A percentile compares a stretch with the other conserved stretches of the same genome.
phyloP scores from a whole-genome alignment of 1,284 basidiomycete species.

The Phylloboletellus chloephorus region DNA sequence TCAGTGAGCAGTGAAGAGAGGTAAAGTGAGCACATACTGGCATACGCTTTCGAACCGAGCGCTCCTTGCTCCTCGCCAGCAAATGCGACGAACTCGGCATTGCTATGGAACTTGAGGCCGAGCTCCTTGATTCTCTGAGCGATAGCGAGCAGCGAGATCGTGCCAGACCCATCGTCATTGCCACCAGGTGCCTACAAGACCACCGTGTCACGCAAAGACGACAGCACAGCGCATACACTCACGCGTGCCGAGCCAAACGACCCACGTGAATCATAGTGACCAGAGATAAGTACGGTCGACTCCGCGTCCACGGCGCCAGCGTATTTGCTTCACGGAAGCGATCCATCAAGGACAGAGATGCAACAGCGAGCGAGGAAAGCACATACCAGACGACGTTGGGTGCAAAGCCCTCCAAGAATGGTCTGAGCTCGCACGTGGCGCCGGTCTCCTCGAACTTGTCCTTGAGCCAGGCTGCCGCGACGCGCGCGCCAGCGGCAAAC shows the following conservation, averaged over 20 bases:
- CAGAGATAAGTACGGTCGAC: slow-evolving; percentile 67
- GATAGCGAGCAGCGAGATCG: slow-evolving; percentile 68
- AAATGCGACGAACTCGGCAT: slow-evolving; percentile 66
- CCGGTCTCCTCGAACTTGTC: slow-evolving; percentile 65
- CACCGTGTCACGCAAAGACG: neutral
- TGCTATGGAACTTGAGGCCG: slow-evolving; percentile 57
- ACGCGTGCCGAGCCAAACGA: slow-evolving; percentile 59
- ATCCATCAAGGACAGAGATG: neutral
- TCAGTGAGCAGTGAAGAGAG: neutral
- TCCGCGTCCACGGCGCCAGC: slow-evolving; percentile 37
- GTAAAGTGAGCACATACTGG: slow-evolving; percentile 42
- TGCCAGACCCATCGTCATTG: slow-evolving; percentile 82
- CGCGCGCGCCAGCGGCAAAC: slow-evolving; percentile 62
- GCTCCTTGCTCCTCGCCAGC: slow-evolving; percentile 72
- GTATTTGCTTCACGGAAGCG: slow-evolving; percentile 44
- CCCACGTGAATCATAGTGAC: slow-evolving; percentile 84
- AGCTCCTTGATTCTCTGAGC: slow-evolving; percentile 62
- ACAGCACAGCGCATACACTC: slow-evolving; percentile 3
- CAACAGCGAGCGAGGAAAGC: neutral
- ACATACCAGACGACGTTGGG: slow-evolving; percentile 80
- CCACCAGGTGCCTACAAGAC: slow-evolving; percentile 39
- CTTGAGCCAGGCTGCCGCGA: slow-evolving; percentile 76
- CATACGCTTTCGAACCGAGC: slow-evolving; percentile 60
- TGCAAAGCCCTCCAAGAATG: slow-evolving; percentile 67
- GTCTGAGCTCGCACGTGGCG: slow-evolving; percentile 60